Evolutionary conservation across 371 early-diverging fungal species (phyloP), one percentile per base, ranked within the genome.

Genomic region (Capniomyces stellatus): DNA sequence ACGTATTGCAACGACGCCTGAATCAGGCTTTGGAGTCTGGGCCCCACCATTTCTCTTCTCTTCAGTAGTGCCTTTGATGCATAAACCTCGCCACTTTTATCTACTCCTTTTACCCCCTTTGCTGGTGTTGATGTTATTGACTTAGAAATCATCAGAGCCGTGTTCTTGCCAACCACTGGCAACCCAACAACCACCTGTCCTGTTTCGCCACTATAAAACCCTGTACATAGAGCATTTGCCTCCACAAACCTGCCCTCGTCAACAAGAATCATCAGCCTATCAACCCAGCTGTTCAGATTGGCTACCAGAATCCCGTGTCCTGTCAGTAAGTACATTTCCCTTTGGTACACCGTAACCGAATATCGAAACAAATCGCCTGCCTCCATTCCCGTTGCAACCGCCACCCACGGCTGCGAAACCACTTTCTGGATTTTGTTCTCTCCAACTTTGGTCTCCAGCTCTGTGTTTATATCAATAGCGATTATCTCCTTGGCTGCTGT

Each of bases 131-230:
- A 13, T 12, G 25, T 27, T 35, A 41, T 52, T 18, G 25, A 18
- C 13, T 29, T 21, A 25, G 18, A 29, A 18, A 12, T 12, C 18
- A 8, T 29, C 3, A 2, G 2, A 13, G 24, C 21, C 13, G 10
- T 44, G 21, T 48, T 19, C 15, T 35, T 35, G 6, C 35, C 35
- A 15, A 10, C 6, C 35, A 35, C 6, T 1, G 68, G 67, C 35
- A 67, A 56, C 3, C 68, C 68, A 19, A 66, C 54, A 1, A 67
- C 67, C 25, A 67, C 41, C 51, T 67, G 67, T 21, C 68, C 67
- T 2, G 67, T 62, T 29, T 57, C 58, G 3, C 46, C 68, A 18
- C 51, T 55, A 51, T 60, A 63, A 18, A 67, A 52, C 1, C 68
- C 68, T 1, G 56, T 55, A 15, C 61, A 65, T 25, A 67, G 50